Base-by-base conservation (phyloP, 805 yeast species). In the Zygoascus tannicola region DNA sequence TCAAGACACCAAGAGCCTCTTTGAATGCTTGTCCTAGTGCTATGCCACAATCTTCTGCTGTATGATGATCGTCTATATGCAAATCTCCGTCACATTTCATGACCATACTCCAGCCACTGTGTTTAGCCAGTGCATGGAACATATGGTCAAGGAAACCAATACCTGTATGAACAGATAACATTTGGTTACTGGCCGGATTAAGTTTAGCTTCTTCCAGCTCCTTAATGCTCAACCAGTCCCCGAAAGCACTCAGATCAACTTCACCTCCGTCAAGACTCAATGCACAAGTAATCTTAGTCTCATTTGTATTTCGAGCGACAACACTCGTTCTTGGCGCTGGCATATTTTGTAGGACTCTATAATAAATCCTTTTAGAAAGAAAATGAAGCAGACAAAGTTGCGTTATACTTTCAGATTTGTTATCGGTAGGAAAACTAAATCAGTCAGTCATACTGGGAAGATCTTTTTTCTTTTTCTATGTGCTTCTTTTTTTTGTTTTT, bases 61-160 rank as follows among this genome's bases (percentile, higher is more conserved):
- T 79, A 65, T 92, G 98, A 63, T 92, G 98, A 65, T 92, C 98
- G 63, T 92, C 98, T 44, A 92, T 88, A 63, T 87, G 94, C 54
- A 87, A 68, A 62, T 92, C 98, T 37, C 98, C 98, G 46, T 81
- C 75, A 64, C 97, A 90, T 59, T 83, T 94, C 16, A 92, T 74
- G 28, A 85, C 70, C 45, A 92, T 60, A 10, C 95, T 85, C 98
- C 97, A 92, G 15, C 97, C 97, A 1, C 94, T 71, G 64, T 92
- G 98, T 59, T 92, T 92, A 33, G 97, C 96, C 55, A 92, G 70
- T 0, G 98, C 98, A 57, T 90, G 96, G 39, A 92, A 69, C 98
- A 92, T 92, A 64, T 92, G 98, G 67, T 92, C 97, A 46, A 90
- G 67, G 60, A 92, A 92, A 1, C 97, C 98, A 44, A 92, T 76